Evolutionary conservation across 495 filamentous ascomycete species (phyloP), one percentile per base, ranked within the genome.

Genomic region (Neurospora sp.): DNA sequence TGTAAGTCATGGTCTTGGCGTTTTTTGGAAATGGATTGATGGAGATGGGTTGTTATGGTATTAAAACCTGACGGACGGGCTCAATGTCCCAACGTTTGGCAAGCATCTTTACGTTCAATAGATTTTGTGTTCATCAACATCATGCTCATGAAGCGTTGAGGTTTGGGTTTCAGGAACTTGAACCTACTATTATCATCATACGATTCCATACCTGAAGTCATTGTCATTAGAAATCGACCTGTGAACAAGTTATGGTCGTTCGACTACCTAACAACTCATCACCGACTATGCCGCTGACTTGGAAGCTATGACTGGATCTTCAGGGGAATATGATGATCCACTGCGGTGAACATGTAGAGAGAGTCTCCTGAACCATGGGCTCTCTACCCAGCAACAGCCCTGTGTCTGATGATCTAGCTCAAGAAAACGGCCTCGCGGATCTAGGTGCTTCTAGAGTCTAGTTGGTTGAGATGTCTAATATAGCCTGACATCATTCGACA

Each of bases 1-100:
- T 66, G 54, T 66, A 66, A 66, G 54, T 66, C 54, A 35, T 66
- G 27, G 54, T 35, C 54, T 62, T 62, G 27, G 54, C 54, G 54
- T 66, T 66, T 66, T 66, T 66, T 66, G 54, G 54, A 66, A 66
- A 66, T 66, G 54, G 54, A 66, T 66, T 16, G 54, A 66, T 66
- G 54, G 54, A 62, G 54, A 66, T 66, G 54, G 27, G 35, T 35
- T 35, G 54, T 66, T 12, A 66, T 66, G 54, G 27, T 66, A 37
- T 66, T 12, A 18, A 37, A 18, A 35, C 27, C 14, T 66, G 12
- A 18, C 14, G 54, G 23, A 66, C 11, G 54, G 54, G 27, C 11
- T 18, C 27, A 31, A 35, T 9, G 54, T 31, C 23, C 27, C 54
- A 62, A 35, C 23, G 23, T 62, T 18, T 31, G 31, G 31, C 54